Evolutionary conservation across 2,329 filamentous ascomycete genomes (phyloP).

Genomic region (Talaromyces sp.): DNA sequence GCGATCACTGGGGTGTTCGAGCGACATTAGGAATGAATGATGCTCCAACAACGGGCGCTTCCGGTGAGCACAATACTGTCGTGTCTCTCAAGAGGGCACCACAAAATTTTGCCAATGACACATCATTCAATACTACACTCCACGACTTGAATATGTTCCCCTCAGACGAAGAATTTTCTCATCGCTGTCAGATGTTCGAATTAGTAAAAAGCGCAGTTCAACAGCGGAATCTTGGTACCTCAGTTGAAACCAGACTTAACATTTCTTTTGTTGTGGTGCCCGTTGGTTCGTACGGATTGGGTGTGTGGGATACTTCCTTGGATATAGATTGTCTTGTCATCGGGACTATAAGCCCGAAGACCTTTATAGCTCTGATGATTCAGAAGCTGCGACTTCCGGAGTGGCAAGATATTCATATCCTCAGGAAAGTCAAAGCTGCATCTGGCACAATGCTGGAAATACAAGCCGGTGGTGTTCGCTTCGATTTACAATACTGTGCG

Average conservation of each 20-base stretch:
- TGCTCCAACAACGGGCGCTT: background rate
- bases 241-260: slow-evolving; percentile 19
- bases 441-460: slow-evolving; percentile 65
- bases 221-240: slow-evolving; percentile 25
- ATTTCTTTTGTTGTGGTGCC: slow-evolving; percentile 53
- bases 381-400: slow-evolving; percentile 53
- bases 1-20: slow-evolving; percentile 1
- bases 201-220: slow-evolving; percentile 4
- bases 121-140: background rate
- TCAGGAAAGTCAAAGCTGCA: slow-evolving; percentile 57
- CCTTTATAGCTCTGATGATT: slow-evolving; percentile 59
- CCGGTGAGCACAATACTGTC: background rate
- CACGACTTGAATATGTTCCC: slow-evolving; percentile 9
- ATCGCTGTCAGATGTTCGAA: slow-evolving; percentile 11
- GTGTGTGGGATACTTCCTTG: slow-evolving; percentile 59
- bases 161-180: slow-evolving; percentile 3
- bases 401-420: slow-evolving; percentile 46
- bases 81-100: slow-evolving; percentile 19
- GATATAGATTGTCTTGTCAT: slow-evolving; percentile 66
- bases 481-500: slow-evolving; percentile 66
- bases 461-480: slow-evolving; percentile 54
- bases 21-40: background rate
- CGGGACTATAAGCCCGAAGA: slow-evolving; percentile 58
- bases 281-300: slow-evolving; percentile 65
- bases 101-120: background rate